phyloP scores from a whole-genome alignment of 139 green algal genomes.

The Medakamo hakoo region DNA sequence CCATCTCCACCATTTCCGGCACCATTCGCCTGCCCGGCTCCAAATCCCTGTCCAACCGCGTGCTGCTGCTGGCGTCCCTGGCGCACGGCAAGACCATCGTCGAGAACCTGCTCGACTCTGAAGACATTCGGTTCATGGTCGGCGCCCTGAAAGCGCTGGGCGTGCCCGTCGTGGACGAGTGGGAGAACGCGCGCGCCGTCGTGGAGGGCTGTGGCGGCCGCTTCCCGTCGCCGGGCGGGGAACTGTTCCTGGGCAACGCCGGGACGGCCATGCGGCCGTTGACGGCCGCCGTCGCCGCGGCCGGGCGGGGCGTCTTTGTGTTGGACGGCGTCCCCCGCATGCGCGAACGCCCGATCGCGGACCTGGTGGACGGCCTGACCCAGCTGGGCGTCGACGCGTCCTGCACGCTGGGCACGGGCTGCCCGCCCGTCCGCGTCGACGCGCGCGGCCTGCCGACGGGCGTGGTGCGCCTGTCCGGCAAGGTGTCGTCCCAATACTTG shows the following conservation, averaged over 20 bases:
- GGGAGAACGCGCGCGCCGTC: slow-evolving; percentile 40
- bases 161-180: slow-evolving; percentile 68
- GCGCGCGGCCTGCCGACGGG: slow-evolving; percentile 68
- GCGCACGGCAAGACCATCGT: slow-evolving; percentile 69
- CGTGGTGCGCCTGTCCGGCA: slow-evolving; percentile 53
- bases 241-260: slow-evolving; percentile 95
- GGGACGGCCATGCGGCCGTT: slow-evolving; percentile 96
- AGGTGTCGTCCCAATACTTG: slow-evolving; percentile 83
- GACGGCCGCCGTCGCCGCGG: slow-evolving; percentile 88
- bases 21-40: slow-evolving; percentile 79
- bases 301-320: slow-evolving; percentile 70
- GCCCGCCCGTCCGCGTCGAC: slow-evolving; percentile 78
- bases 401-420: slow-evolving; percentile 88
- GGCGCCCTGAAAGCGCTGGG: slow-evolving; percentile 74
- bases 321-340: slow-evolving; percentile 82
- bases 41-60: slow-evolving; percentile 93
- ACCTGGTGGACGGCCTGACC: slow-evolving; percentile 72
- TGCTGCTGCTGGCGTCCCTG: slow-evolving; percentile 87
- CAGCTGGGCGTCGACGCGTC: slow-evolving; percentile 87
- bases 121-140: slow-evolving; percentile 94
- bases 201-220: slow-evolving; percentile 70
- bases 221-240: slow-evolving; percentile 45
- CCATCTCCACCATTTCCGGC: slow-evolving; percentile 41
- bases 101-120: slow-evolving; percentile 87
- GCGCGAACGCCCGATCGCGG: slow-evolving; percentile 85